Evolutionary conservation across 2,329 filamentous ascomycete species (phyloP).

Genomic region (Zarea fungicola): DNA sequence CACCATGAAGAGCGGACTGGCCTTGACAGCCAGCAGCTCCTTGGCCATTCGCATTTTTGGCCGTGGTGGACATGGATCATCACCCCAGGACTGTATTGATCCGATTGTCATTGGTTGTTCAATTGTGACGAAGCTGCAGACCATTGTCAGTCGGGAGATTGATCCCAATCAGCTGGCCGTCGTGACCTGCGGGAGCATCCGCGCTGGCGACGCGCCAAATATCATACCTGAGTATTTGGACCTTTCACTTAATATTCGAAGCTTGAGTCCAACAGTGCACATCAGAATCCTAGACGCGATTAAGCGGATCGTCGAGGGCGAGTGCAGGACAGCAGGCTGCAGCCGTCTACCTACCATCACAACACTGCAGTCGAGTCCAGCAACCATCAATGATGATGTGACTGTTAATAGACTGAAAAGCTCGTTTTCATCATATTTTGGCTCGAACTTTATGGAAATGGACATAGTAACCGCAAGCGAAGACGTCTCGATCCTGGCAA

Average conservation of each 20-base stretch:
- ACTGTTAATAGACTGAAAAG: not conserved
- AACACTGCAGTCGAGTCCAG: not conserved
- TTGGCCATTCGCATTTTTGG: constrained; percentile 29
- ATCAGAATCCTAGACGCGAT: not conserved
- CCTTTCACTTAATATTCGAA: not conserved
- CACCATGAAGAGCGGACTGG: constrained; percentile 19
- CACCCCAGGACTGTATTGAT: constrained; percentile 39
- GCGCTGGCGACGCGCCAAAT: constrained; percentile 37
- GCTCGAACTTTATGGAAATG: not conserved
- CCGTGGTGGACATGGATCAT: constrained; percentile 34
- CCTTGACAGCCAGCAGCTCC: constrained; percentile 22
- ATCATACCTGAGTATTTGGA: constrained; percentile 33
- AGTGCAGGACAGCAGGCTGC: not conserved
- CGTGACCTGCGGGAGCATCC: constrained; percentile 38
- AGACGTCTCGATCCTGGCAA: not conserved
- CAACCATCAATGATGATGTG: not conserved
- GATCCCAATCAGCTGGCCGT: constrained; percentile 34
- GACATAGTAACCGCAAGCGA: not conserved
- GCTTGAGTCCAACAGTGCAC: not conserved
- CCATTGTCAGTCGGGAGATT: constrained; percentile 25
- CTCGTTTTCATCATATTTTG: not conserved
- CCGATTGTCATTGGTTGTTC: constrained; percentile 38
- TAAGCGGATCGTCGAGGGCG: not conserved
- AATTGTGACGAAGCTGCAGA: constrained; percentile 31
- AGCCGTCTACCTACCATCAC: not conserved